These are phyloP conservation scores for Mycena polygramma DNA, from an alignment of 768 basidiomycete genomes.

Conservation along the genomic window DNA sequence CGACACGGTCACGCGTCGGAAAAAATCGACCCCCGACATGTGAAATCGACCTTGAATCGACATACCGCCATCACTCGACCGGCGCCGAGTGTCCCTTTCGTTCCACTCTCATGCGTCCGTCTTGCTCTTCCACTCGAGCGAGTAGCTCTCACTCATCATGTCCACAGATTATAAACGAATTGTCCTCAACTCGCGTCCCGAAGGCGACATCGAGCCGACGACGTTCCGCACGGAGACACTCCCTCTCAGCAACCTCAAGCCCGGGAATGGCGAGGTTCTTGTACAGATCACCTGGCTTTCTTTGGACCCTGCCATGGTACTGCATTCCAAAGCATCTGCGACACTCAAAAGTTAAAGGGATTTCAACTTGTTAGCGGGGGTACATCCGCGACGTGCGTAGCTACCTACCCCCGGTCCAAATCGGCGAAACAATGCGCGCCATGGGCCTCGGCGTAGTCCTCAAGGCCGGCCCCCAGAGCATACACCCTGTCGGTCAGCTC, in stretches of 20 bases:
- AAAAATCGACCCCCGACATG: too few species aligned
- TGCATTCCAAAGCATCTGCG: too few species aligned
- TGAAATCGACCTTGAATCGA: too few species aligned
- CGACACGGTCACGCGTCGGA: too few species aligned
- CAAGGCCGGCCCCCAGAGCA: constrained; percentile 65
- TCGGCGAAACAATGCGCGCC: constrained; percentile 87
- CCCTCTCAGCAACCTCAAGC: constrained; percentile 64
- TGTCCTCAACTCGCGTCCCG: constrained; percentile 83
- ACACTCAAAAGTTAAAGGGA: too few species aligned
- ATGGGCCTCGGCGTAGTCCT: constrained; percentile 76
- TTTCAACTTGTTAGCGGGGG: constrained; percentile 53
- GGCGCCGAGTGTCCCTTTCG: too few species aligned
- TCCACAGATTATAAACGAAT: constrained; percentile 68
- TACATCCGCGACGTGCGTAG: constrained; percentile 82
- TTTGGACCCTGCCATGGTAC: constrained; percentile 86
- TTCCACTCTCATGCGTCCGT: constrained; percentile 29
- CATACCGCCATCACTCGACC: too few species aligned
- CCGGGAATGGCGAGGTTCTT: constrained; percentile 68
- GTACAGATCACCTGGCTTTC: constrained; percentile 86
- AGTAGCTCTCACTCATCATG: not conserved
- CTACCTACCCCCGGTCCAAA: constrained; percentile 78
- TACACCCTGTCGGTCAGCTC: constrained; percentile 73
- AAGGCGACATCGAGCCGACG: constrained; percentile 72
- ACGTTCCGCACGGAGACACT: constrained; percentile 78
- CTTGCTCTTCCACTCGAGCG: not conserved